These are phyloP conservation scores for Fraxinus latifolia DNA, from an alignment of 305 asterid genomes.

Conservation along the genomic window DNA sequence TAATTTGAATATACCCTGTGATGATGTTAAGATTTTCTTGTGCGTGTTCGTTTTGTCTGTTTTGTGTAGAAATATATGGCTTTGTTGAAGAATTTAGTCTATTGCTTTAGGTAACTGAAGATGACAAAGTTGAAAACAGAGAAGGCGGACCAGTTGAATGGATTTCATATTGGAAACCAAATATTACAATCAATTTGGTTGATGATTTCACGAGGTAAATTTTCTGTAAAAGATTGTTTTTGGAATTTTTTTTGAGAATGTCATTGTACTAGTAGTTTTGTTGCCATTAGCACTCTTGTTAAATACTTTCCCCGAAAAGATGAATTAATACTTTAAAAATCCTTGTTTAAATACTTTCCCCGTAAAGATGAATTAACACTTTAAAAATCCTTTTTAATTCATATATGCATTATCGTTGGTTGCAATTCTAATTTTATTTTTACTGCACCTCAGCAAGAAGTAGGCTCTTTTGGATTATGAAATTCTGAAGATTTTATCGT, in stretches of 20 bases:
- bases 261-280: too few relatives aligned
- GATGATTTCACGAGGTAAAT: constrained; percentile 88
- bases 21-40: constrained; percentile 12
- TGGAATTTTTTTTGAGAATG: background rate
- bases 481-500: background rate
- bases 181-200: constrained; percentile 82
- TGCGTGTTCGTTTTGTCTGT: background rate
- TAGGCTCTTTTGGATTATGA: background rate
- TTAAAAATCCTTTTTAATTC: background rate
- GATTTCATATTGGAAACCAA: constrained; percentile 91
- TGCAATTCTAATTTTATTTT: background rate
- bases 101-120: constrained; percentile 56
- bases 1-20: background rate
- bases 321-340: too few relatives aligned
- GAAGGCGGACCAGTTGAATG: constrained; percentile 68
- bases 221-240: constrained; percentile 12
- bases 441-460: background rate
- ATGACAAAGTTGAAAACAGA: constrained; percentile 48
- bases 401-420: background rate
- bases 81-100: constrained; percentile 11
- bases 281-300: too few relatives aligned
- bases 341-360: background rate
- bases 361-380: background rate
- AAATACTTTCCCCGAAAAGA: too few relatives aligned
- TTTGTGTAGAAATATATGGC: constrained; percentile 11